A percentile compares a stretch with the other conserved stretches of the same genome.
phyloP scores from a whole-genome alignment of 768 basidiomycete species.

The Sistotremastrum suecicum region DNA sequence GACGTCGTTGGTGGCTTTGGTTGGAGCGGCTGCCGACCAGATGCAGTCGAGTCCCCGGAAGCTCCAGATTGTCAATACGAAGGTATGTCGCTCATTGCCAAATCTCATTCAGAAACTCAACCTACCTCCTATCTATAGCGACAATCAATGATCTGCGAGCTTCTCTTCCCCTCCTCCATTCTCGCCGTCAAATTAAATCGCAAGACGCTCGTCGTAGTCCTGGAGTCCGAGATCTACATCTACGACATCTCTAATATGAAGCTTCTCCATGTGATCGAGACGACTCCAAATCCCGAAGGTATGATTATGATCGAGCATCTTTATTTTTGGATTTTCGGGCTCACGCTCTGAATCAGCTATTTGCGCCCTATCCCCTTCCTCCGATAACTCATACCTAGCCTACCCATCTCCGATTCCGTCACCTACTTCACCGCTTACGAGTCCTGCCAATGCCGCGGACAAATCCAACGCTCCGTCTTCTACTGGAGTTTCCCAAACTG shows the following conservation, averaged over 20 bases:
- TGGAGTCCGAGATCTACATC: constrained; percentile 97
- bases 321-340: neutral
- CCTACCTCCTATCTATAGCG: constrained; percentile 36
- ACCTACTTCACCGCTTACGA: constrained; percentile 43
- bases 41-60: constrained; percentile 84
- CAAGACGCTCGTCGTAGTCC: constrained; percentile 88
- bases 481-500: constrained; percentile 31
- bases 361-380: constrained; percentile 86
- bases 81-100: constrained; percentile 36
- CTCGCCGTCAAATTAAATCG: constrained; percentile 97
- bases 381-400: constrained; percentile 87
- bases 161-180: constrained; percentile 92
- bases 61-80: constrained; percentile 96
- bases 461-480: constrained; percentile 21
- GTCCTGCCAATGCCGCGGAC: constrained; percentile 24
- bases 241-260: constrained; percentile 99
- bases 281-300: constrained; percentile 92
- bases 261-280: constrained; percentile 93
- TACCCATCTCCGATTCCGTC: constrained; percentile 93
- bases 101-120: neutral
- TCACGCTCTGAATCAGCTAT: constrained; percentile 42
- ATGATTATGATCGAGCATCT: constrained; percentile 9
- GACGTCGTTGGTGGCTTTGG: constrained; percentile 92
- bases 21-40: constrained; percentile 80
- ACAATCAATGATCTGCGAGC: constrained; percentile 97